These are phyloP conservation scores for Verticillium klebahnii DNA, from an alignment of 2,329 filamentous ascomycete species.

Conservation along the genomic window DNA sequence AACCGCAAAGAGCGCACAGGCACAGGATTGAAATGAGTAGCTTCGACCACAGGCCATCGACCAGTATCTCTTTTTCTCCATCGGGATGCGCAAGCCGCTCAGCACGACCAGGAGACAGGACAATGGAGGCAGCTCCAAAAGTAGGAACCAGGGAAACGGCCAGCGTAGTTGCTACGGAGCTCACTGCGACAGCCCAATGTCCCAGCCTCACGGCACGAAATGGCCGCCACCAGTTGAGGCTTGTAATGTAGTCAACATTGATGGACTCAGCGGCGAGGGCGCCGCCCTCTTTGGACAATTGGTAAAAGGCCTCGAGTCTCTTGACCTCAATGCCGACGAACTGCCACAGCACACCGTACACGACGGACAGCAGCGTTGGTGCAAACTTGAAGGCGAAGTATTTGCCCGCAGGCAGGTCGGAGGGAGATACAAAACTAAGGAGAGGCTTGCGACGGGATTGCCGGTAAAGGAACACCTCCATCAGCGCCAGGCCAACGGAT, in stretches of 20 bases:
- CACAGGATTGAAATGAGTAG: constrained; percentile 52
- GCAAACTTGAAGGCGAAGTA: constrained; percentile 63
- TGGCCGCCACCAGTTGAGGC: constrained; percentile 61
- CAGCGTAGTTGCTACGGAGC: constrained; percentile 59
- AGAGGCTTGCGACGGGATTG: constrained; percentile 39
- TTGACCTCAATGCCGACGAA: constrained; percentile 62
- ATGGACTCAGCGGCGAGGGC: constrained; percentile 61
- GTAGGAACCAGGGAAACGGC: constrained; percentile 67
- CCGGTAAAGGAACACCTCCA: constrained; percentile 52
- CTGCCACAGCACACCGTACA: constrained; percentile 62
- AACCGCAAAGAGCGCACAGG: constrained; percentile 54
- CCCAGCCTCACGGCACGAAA: constrained; percentile 55
- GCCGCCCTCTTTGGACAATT: constrained; percentile 56
- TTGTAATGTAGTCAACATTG: constrained; percentile 70
- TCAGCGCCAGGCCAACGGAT: constrained; percentile 46
- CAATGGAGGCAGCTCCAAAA: constrained; percentile 58
- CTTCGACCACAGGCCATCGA: constrained; percentile 57
- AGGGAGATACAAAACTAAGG: constrained; percentile 43
- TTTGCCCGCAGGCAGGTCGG: constrained; percentile 41
- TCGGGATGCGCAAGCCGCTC: constrained; percentile 36
- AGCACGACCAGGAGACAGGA: constrained; percentile 48
- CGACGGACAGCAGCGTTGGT: constrained; percentile 56
- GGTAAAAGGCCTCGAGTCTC: constrained; percentile 63
- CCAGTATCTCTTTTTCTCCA: constrained; percentile 46
- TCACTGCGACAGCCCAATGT: constrained; percentile 66